These are phyloP conservation scores for Boletus tomentosulus DNA, from an alignment of 768 basidiomycete genomes.

Conservation along the genomic window DNA sequence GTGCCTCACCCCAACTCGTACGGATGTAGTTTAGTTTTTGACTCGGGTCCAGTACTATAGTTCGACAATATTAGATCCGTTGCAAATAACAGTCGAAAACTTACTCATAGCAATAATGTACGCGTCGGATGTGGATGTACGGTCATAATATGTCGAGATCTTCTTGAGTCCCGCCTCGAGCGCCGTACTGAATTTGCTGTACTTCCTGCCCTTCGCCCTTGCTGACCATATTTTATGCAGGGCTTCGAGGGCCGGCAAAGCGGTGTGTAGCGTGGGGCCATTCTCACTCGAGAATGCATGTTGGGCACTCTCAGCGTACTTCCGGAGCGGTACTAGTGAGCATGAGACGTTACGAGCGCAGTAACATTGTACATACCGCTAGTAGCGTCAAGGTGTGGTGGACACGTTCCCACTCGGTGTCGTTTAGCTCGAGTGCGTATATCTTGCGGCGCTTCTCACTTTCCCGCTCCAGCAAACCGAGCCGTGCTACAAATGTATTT, in stretches of 20 bases:
- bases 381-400: background rate
- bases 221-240: conserved; percentile 7
- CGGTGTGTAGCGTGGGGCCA: no score
- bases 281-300: conserved; percentile 5
- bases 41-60: conserved; percentile 2
- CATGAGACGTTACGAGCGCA: background rate
- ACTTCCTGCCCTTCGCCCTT: background rate
- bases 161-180: conserved; percentile 6
- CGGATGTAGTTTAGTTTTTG: conserved; percentile 5
- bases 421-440: no score
- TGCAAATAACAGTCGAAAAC: background rate
- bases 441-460: no score
- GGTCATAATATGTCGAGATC: background rate
- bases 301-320: conserved; percentile 9
- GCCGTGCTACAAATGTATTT: no score
- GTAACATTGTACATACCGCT: background rate
- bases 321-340: background rate
- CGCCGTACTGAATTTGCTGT: background rate
- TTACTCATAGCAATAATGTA: no score
- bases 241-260: background rate
- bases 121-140: background rate
- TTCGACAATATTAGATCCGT: background rate
- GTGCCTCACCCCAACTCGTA: conserved; percentile 1
- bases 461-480: no score
- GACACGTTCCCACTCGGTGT: no score